Conservation (phyloP, 2,329 filamentous ascomycete species). For the Botrytis sinoallii region DNA sequence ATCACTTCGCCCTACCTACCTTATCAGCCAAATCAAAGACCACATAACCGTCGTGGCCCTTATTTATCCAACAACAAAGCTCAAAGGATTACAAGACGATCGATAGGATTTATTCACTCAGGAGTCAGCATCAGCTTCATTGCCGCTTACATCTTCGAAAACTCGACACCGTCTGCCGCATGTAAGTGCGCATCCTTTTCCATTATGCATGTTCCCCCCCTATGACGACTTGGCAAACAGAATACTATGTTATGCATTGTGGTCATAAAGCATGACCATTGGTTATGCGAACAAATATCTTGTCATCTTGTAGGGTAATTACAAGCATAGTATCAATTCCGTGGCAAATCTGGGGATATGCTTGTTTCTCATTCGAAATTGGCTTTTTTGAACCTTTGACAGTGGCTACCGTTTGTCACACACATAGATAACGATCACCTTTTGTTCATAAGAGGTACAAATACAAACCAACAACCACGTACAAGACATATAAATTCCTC, state of each 20-base stretch:
- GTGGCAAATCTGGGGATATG: not conserved
- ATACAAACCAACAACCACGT: constrained; percentile 25
- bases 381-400: constrained; percentile 22
- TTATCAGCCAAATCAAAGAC: constrained; percentile 7
- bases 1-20: constrained; percentile 12
- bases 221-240: constrained; percentile 5
- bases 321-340: constrained; percentile 3
- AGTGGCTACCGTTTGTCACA: constrained; percentile 36
- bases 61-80: constrained; percentile 1
- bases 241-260: not conserved
- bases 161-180: constrained; percentile 22
- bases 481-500: constrained; percentile 23
- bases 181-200: constrained; percentile 28
- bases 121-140: not conserved
- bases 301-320: not conserved
- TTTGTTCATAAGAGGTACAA: constrained; percentile 15
- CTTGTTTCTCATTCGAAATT: constrained; percentile 25
- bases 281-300: not conserved
- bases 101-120: not conserved
- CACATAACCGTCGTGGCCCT: constrained; percentile 6
- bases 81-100: not conserved
- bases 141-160: constrained; percentile 2
- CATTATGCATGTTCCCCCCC: constrained; percentile 14
- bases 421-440: constrained; percentile 26
- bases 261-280: constrained; percentile 7